Evolutionary conservation across 805 yeast species (phyloP), one percentile per base, ranked within the genome.

Genomic region (Schizosaccharomyces osmophilus): DNA sequence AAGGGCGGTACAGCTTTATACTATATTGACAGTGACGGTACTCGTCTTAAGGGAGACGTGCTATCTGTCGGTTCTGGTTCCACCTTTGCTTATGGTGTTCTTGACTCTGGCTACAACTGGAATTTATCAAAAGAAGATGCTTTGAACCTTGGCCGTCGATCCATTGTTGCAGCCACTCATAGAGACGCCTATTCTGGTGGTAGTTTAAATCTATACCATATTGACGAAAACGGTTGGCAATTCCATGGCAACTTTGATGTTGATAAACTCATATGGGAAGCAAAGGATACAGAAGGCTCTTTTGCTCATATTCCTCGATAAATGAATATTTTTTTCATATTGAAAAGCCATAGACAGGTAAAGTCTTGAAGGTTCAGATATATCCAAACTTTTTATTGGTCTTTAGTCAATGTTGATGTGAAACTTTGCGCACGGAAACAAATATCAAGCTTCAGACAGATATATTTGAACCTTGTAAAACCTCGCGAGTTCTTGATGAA

Each of bases 1-100:
- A 83, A 86, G 69, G 85, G 87, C 68, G 95, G 95, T 19, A 97
- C 98, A 59, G 82, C 96, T 31, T 84, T 93, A 62, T 93, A 83
- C 74, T 93, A 93, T 68, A 97, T 93, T 48, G 98, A 93, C 74
- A 85, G 95, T 32, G 98, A 93, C 70, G 98, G 98, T 61, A 85
- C 97, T 4, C 82, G 98, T 73, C 77, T 93, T 69, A 83, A 87
- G 71, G 98, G 98, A 62, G 95, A 90, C 70, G 67, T 89, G 65
- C 93, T 93, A 74, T 87, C 96, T 77, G 98, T 93, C 41, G 98
- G 98, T 59, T 90, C 97, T 1, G 98, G 98, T 73, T 98, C 93
- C 76, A 93, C 98, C 1, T 93, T 93, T 74, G 98, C 98, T 9
- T 93, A 93, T 70, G 98, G 98, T 78, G 98, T 93, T 26, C 77